Percentiles rank a stretch among this genome's conserved stretches.
Evolutionary conservation across 257 asterid genomes (phyloP).

Genomic region (Ballota nigra): DNA sequence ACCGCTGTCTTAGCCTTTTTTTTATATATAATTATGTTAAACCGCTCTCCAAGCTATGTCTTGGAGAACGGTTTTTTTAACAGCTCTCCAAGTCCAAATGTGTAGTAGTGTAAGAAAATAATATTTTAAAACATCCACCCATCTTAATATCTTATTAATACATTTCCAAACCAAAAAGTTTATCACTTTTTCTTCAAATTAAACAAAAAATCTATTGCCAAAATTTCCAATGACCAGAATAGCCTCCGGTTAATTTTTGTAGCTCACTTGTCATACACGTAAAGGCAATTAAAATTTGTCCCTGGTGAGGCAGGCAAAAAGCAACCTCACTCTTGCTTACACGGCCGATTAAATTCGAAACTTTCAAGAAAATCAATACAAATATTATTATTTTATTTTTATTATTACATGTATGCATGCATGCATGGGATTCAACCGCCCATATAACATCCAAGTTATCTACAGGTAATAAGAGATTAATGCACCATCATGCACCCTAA

Average conservation of each 20-base stretch:
- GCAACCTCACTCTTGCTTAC: slow-evolving; percentile 71
- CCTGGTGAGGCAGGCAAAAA: slow-evolving; percentile 57
- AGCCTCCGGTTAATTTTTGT: background rate
- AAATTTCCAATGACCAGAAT: background rate
- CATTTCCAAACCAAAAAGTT: background rate
- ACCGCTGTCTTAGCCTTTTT: too few relatives aligned
- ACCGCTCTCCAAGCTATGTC: too few relatives aligned
- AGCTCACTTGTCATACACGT: slow-evolving; percentile 61
- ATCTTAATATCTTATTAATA: background rate
- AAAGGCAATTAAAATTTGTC: slow-evolving; percentile 59
- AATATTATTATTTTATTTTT: background rate
- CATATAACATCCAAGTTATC: background rate
- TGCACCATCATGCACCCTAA: too few relatives aligned
- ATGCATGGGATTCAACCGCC: slow-evolving; percentile 11
- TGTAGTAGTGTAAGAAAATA: too few relatives aligned
- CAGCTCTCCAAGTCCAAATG: too few relatives aligned
- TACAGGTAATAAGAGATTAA: background rate
- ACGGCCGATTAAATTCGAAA: slow-evolving; percentile 39
- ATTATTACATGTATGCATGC: slow-evolving; percentile 9
- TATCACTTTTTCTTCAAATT: background rate
- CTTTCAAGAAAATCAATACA: slow-evolving; percentile 9
- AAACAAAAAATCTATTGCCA: background rate
- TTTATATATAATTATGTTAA: too few relatives aligned
- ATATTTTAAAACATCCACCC: background rate
- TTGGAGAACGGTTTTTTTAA: too few relatives aligned